Conservation (phyloP, 2,329 filamentous ascomycete genomes). For the Pseudogymnoascus sp. region DNA sequence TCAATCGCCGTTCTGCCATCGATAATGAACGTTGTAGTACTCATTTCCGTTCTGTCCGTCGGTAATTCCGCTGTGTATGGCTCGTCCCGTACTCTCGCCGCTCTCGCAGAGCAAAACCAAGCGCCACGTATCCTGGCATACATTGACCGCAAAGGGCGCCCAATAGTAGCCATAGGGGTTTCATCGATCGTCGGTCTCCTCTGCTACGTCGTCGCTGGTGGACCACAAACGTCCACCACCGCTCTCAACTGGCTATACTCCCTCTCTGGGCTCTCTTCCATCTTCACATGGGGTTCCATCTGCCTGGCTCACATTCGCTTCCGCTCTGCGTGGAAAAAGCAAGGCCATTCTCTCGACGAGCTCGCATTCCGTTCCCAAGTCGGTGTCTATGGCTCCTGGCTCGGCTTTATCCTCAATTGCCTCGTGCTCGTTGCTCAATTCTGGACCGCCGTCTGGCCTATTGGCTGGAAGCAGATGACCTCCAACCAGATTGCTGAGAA, state of each 20-base stretch:
- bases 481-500: conserved; percentile 15
- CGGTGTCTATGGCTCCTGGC: conserved; percentile 53
- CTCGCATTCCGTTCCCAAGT: conserved; percentile 53
- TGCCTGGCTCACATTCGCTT: conserved; percentile 61
- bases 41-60: conserved; percentile 50
- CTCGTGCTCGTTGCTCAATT: conserved; percentile 38
- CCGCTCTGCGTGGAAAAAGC: conserved; percentile 48
- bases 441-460: neutral
- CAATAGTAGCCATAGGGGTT: conserved; percentile 40
- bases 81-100: conserved; percentile 49
- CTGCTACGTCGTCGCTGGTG: conserved; percentile 37
- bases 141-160: conserved; percentile 49
- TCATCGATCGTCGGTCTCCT: conserved; percentile 42
- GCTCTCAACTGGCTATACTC: conserved; percentile 59
- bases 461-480: neutral
- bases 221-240: conserved; percentile 34
- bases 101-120: conserved; percentile 49
- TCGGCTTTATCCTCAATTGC: conserved; percentile 51
- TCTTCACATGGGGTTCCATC: conserved; percentile 60
- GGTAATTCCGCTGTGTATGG: conserved; percentile 52
- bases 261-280: conserved; percentile 51
- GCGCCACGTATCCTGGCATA: conserved; percentile 49
- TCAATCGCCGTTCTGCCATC: conserved; percentile 42
- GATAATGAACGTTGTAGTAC: conserved; percentile 52
- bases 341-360: conserved; percentile 53